Percentiles rank a stretch among this genome's conserved stretches.
phyloP scores from a whole-genome alignment of 495 filamentous ascomycete genomes.

The Neurospora tetrasperma region DNA sequence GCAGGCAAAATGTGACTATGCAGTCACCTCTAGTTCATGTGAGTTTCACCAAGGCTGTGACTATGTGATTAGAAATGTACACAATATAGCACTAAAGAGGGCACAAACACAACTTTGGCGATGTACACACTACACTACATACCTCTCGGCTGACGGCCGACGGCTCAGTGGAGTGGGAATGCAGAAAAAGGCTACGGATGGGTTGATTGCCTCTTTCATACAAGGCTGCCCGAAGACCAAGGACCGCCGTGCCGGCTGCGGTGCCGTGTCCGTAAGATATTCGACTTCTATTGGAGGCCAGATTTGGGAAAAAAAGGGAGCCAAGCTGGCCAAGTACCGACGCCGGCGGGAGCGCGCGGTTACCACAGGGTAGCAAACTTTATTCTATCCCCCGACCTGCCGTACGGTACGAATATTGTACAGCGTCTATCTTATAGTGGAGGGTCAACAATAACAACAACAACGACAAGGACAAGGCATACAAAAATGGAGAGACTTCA shows the following conservation, averaged over 20 bases:
- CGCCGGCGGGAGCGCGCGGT: background rate
- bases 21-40: background rate
- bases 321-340: background rate
- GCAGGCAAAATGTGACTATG: background rate
- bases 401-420: background rate
- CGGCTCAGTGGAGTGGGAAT: background rate
- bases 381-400: background rate
- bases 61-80: background rate
- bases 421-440: background rate
- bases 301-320: background rate
- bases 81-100: background rate
- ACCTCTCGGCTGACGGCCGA: background rate
- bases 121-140: background rate
- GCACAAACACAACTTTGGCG: background rate
- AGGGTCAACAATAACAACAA: background rate
- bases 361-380: background rate
- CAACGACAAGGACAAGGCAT: background rate
- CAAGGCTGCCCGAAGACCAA: background rate
- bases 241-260: too few species aligned
- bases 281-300: background rate
- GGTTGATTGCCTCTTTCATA: background rate
- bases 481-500: background rate
- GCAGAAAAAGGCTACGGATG: background rate
- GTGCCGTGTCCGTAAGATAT: background rate
- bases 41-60: background rate